Conservation (phyloP, 2,329 filamentous ascomycete genomes). For the Clarireedia paspali region DNA sequence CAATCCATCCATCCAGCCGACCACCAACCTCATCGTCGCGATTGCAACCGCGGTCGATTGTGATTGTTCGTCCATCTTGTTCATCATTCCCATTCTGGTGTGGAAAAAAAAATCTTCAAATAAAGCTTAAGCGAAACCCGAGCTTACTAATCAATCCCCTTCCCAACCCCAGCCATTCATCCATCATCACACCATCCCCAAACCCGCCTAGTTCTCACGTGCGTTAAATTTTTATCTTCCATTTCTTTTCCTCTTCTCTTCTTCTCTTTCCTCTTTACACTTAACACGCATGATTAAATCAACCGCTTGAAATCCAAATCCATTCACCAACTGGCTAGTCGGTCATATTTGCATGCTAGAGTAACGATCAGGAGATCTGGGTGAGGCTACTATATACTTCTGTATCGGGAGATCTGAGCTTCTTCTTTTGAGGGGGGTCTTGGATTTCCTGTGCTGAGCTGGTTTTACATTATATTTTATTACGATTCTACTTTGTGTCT, state of each 20-base stretch:
- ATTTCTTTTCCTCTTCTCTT: not conserved
- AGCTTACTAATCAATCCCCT: not conserved
- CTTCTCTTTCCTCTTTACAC: conserved; percentile 16
- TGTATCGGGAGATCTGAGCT: not conserved
- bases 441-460: conserved; percentile 4
- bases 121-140: not conserved
- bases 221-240: not conserved
- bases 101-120: not conserved
- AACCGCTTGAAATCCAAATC: conserved; percentile 19
- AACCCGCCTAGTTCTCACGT: not conserved
- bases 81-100: not conserved
- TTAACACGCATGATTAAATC: conserved; percentile 24
- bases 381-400: not conserved
- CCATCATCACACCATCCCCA: not conserved
- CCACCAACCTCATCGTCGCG: too few species aligned
- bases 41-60: too few species aligned
- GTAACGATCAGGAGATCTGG: conserved; percentile 10
- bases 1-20: too few species aligned
- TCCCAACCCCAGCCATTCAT: not conserved
- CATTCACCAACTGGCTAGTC: conserved; percentile 22
- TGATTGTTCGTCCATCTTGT: too few species aligned
- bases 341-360: conserved; percentile 28
- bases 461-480: conserved; percentile 1
- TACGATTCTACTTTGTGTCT: too few species aligned
- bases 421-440: not conserved